Evolutionary conservation across 2,329 filamentous ascomycete genomes (phyloP), one percentile per base, ranked within the genome.

Genomic region (Aspergillaceae sp.): DNA sequence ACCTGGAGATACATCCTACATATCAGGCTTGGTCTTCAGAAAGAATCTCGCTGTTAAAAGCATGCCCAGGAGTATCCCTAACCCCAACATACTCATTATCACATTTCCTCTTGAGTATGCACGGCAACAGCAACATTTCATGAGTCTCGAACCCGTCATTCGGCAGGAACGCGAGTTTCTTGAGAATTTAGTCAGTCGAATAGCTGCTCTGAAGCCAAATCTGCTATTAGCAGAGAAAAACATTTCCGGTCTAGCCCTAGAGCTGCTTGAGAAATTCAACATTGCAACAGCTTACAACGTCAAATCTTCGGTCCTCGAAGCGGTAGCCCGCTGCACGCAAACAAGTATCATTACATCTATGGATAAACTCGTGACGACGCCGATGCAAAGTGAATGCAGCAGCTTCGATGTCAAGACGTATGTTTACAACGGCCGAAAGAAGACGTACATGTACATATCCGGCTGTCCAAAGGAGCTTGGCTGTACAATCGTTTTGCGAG

Each of bases 101-200:
- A 91, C 89, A 0, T 98, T 98, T 60, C 83, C 92, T 0, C 87
- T 98, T 48, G 92, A 98, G 63, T 98, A 98, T 65, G 87, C 94
- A 48, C 82, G 92, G 35, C 89, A 96, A 56, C 84, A 91, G 60
- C 80, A 87, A 52, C 90, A 97, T 63, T 97, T 98, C 64, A 96
- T 98, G 90, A 98, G 92, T 58, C 72, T 98, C 42, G 89, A 97
- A 57, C 91, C 91, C 35, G 89, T 98, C 46, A 95, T 98, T 56
- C 86, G 91, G 46, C 92, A 98, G 65, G 94, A 98, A 68, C 85
- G 87, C 54, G 92, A 98, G 61, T 98, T 92, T 55, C 73, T 98
- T 28, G 80, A 85, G 55, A 92, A 95, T 59, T 80, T 98, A 47
- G 89, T 98, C 29, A 90, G 87, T 60, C 82, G 92, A 45, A 97